phyloP scores from a whole-genome alignment of 345 rosid genomes.

The Tarenaya hassleriana region DNA sequence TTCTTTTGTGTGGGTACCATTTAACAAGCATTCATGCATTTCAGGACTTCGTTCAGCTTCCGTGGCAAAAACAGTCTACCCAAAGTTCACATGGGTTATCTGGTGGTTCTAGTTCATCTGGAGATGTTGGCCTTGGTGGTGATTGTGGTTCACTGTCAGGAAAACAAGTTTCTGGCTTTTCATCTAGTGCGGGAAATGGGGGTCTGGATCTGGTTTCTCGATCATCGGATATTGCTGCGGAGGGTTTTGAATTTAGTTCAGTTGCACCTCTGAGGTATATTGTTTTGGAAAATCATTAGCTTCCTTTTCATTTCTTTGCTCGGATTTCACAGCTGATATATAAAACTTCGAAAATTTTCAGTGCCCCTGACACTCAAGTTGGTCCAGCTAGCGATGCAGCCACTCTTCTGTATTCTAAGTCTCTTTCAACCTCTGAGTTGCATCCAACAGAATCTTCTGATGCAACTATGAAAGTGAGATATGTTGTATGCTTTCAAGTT shows the following conservation, averaged over 20 bases:
- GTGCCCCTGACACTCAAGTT: slow-evolving; percentile 46
- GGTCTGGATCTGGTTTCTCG: slow-evolving; percentile 51
- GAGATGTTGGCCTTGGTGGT: slow-evolving; percentile 39
- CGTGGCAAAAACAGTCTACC: slow-evolving; percentile 86
- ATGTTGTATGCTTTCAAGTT: slow-evolving; percentile 2
- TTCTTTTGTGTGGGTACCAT: slow-evolving; percentile 16
- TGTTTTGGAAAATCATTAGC: not conserved
- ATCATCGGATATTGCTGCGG: slow-evolving; percentile 53
- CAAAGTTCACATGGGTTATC: slow-evolving; percentile 55
- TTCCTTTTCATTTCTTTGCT: slow-evolving; percentile 1
- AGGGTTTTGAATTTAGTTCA: slow-evolving; percentile 49
- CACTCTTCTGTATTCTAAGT: slow-evolving; percentile 38
- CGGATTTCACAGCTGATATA: slow-evolving; percentile 10
- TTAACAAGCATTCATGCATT: slow-evolving; percentile 2
- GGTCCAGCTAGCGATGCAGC: slow-evolving; percentile 47
- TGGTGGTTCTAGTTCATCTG: slow-evolving; percentile 48
- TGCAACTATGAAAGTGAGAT: slow-evolving; percentile 41
- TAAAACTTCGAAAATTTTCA: slow-evolving; percentile 26
- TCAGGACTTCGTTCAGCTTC: slow-evolving; percentile 95
- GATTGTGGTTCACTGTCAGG: slow-evolving; percentile 47
- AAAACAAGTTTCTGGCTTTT: slow-evolving; percentile 43
- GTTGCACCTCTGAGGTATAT: slow-evolving; percentile 52
- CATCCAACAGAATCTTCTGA: slow-evolving; percentile 42
- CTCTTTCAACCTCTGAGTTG: slow-evolving; percentile 44
- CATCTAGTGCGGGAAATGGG: slow-evolving; percentile 41